Conservation (phyloP, 805 yeast genomes). For the Ogataea corticis region DNA sequence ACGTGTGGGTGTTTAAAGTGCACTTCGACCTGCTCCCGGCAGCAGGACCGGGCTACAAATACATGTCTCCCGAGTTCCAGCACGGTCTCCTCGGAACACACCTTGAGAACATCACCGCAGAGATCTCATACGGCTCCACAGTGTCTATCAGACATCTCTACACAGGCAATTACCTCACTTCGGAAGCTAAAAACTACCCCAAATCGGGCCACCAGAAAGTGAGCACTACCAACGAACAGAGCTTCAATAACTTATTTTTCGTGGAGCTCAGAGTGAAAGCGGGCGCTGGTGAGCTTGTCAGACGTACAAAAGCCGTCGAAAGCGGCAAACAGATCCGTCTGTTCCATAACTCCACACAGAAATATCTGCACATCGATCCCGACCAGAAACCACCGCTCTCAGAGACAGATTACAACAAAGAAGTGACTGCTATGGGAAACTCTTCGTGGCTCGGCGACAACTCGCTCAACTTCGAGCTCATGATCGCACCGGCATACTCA, state of each 20-base stretch:
- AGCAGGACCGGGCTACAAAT: slow-evolving; percentile 60
- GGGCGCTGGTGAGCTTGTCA: slow-evolving; percentile 39
- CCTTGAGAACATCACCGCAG: slow-evolving; percentile 49
- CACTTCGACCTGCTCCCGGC: slow-evolving; percentile 53
- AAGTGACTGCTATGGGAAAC: slow-evolving; percentile 74
- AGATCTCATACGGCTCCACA: slow-evolving; percentile 69
- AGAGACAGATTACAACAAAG: slow-evolving; percentile 86
- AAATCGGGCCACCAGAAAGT: slow-evolving; percentile 75
- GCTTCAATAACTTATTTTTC: slow-evolving; percentile 70
- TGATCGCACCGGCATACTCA: slow-evolving; percentile 44
- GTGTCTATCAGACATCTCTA: slow-evolving; percentile 70
- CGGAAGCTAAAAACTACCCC: slow-evolving; percentile 64
- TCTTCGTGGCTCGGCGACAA: slow-evolving; percentile 61
- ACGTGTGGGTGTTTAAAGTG: slow-evolving; percentile 53
- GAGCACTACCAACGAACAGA: slow-evolving; percentile 62
- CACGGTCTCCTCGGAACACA: slow-evolving; percentile 49
- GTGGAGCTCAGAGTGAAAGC: slow-evolving; percentile 49
- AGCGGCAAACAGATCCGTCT: slow-evolving; percentile 62
- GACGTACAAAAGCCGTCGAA: slow-evolving; percentile 29
- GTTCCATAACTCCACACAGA: slow-evolving; percentile 69
- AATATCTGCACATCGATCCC: slow-evolving; percentile 62
- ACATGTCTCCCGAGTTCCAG: slow-evolving; percentile 69
- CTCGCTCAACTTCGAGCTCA: slow-evolving; percentile 69
- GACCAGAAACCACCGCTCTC: slow-evolving; percentile 81
- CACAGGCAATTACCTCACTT: slow-evolving; percentile 80